Percentiles rank a stretch among this genome's conserved stretches.
Evolutionary conservation across 345 rosid genomes (phyloP).

Genomic region (rapeseed (Brassica napus)): DNA sequence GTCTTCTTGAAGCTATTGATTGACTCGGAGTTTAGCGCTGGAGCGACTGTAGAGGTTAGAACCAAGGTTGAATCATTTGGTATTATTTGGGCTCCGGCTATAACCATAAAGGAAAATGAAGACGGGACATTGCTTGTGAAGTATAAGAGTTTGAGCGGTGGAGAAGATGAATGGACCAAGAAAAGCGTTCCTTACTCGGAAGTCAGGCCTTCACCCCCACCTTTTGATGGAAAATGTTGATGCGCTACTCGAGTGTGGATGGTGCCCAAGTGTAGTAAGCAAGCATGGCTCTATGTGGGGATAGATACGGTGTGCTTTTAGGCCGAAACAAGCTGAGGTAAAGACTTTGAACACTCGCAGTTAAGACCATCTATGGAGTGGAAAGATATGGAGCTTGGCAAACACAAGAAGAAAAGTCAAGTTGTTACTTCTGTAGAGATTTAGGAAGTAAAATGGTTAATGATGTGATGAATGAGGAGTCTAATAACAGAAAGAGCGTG

Average conservation of each 20-base stretch:
- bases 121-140: conserved; percentile 50
- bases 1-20: no score
- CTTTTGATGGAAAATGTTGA: conserved; percentile 56
- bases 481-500: conserved; percentile 15
- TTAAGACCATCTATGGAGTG: conserved; percentile 62
- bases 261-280: conserved; percentile 56
- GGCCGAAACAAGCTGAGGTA: conserved; percentile 42
- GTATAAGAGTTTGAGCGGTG: conserved; percentile 16
- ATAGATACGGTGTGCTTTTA: conserved; percentile 49
- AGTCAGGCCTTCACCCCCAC: conserved; percentile 55
- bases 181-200: conserved; percentile 4
- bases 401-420: conserved; percentile 28
- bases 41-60: conserved; percentile 50
- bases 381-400: conserved; percentile 60
- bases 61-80: conserved; percentile 31
- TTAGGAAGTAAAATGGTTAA: conserved; percentile 31
- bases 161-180: background rate
- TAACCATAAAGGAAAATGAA: conserved; percentile 49
- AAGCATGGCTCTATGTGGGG: conserved; percentile 48
- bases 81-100: conserved; percentile 62
- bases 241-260: conserved; percentile 39
- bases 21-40: conserved; percentile 38
- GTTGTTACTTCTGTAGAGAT: background rate
- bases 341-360: conserved; percentile 39
- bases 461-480: conserved; percentile 21